Evolutionary conservation across 176 grass and related monocot species (phyloP), one percentile per base, ranked within the genome.

Genomic region (Aechmea fasciata): DNA sequence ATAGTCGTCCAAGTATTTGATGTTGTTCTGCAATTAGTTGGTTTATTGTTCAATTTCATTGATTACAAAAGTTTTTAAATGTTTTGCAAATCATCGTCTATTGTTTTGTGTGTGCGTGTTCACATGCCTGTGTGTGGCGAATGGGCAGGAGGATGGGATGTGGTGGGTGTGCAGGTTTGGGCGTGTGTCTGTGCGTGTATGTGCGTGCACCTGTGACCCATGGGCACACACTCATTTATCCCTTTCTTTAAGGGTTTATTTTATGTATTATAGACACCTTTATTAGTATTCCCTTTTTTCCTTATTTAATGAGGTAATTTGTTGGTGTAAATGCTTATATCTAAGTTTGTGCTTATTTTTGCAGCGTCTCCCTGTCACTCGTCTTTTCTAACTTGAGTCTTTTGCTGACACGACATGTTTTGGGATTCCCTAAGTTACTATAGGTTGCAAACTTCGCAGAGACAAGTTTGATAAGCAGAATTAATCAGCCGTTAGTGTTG

Each of bases 381-480:
- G 64, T 57, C 73, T n/a, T 80, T 80, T 65, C 68, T 73, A 76
- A 79, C 65, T 0, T 54, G 54, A 68, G 70, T 72, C 23, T 1
- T 75, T 72, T 69, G 17, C 12, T 33, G 19, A 8, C 64, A 41
- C 72, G 22, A 69, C 71, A 65, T 19, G 51, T 4, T 51, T 50
- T 79, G 68, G 70, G 69, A 28, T 82, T 52, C 65, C 78, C 53
- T 91, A 81, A 51, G 52, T 75, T 78, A 65, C 50, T 69, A 65
- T 57, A 66, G 50, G 19, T 70, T 68, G n/a, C 48, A 76, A 74
- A 69, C 17, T 71, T 47, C 54, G 81, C 64, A 24, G 75, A 70
- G 75, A 76, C 48, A 82, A 80, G 33, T 59, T 66, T 65, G 65
- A 63, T 87, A 79, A 66, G 80, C 15, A 79, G 71, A 81, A 48